Evolutionary conservation across 2,329 filamentous ascomycete genomes (phyloP).

Genomic region (Aspergillus novoparasiticus): DNA sequence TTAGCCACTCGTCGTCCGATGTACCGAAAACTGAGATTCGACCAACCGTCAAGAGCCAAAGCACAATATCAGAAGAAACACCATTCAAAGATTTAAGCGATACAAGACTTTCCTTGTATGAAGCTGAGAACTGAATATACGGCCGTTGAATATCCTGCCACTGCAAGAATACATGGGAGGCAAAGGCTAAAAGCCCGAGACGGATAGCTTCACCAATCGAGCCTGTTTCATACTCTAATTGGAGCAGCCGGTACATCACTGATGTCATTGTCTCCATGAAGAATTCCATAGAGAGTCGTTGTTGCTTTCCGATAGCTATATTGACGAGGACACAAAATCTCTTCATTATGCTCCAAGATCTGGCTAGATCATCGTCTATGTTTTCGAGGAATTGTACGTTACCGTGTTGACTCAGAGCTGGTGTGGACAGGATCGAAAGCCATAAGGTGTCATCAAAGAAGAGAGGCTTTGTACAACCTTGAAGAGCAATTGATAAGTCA

Average conservation of each 20-base stretch:
- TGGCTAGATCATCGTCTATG: not conserved
- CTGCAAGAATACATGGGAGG: constrained; percentile 41
- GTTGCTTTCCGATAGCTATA: constrained; percentile 19
- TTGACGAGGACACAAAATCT: not conserved
- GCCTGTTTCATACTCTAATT: constrained; percentile 30
- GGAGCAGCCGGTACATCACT: constrained; percentile 46
- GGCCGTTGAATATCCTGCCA: not conserved
- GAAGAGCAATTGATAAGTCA: constrained; percentile 4
- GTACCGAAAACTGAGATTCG: not conserved
- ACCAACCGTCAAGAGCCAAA: constrained; percentile 5
- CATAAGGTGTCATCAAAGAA: not conserved
- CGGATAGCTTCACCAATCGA: constrained; percentile 41
- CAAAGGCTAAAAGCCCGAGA: constrained; percentile 44
- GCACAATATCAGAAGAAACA: not conserved
- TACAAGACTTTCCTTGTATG: not conserved
- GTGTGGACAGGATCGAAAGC: not conserved
- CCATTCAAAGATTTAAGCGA: not conserved
- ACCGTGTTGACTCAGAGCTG: not conserved
- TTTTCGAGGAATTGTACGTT: not conserved
- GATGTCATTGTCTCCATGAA: constrained; percentile 40
- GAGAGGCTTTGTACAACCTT: not conserved
- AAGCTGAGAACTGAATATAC: not conserved
- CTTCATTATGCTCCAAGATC: constrained; percentile 2
- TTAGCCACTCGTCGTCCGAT: not conserved
- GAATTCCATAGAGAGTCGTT: constrained; percentile 22